A percentile compares a stretch with the other conserved stretches of the same genome.
Conservation (phyloP, 768 basidiomycete genomes). For the Termitomyces sp. region DNA sequence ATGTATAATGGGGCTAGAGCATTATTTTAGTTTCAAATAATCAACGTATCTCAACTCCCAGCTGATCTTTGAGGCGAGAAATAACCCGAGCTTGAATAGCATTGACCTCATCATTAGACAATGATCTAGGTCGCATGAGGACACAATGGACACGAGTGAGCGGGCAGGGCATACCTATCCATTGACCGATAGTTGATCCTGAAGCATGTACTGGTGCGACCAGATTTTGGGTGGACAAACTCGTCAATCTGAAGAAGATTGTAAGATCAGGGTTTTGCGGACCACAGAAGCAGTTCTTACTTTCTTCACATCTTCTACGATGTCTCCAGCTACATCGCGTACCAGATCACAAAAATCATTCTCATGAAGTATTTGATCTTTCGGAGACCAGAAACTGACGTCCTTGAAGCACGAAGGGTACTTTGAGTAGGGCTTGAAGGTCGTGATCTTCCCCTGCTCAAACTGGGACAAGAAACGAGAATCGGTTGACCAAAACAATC, state of each 20-base stretch:
- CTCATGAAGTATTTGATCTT: conserved; percentile 63
- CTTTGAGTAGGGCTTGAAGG: conserved; percentile 89
- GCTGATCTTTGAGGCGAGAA: conserved; percentile 48
- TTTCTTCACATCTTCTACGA: conserved; percentile 86
- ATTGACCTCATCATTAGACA: conserved; percentile 89
- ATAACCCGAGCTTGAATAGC: conserved; percentile 63
- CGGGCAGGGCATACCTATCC: conserved; percentile 61
- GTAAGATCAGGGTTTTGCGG: too few relatives aligned
- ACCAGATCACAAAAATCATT: conserved; percentile 98
- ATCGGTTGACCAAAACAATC: conserved; percentile 95
- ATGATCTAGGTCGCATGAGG: conserved; percentile 45
- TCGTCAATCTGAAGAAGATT: conserved; percentile 67
- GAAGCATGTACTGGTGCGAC: conserved; percentile 77
- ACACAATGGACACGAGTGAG: neutral
- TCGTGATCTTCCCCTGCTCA: conserved; percentile 62
- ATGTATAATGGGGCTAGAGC: conserved; percentile 16
- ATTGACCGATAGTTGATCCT: conserved; percentile 94
- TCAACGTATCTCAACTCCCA: conserved; percentile 86
- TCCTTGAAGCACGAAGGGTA: conserved; percentile 94
- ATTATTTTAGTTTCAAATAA: conserved; percentile 18
- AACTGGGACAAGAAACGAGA: conserved; percentile 87
- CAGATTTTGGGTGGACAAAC: conserved; percentile 87
- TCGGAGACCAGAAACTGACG: conserved; percentile 87
- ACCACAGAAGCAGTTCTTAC: conserved; percentile 34
- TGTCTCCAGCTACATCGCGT: conserved; percentile 85